Evolutionary conservation across 2,329 filamentous ascomycete species (phyloP).

Genomic region (Phaeosphaeriaceae sp.): DNA sequence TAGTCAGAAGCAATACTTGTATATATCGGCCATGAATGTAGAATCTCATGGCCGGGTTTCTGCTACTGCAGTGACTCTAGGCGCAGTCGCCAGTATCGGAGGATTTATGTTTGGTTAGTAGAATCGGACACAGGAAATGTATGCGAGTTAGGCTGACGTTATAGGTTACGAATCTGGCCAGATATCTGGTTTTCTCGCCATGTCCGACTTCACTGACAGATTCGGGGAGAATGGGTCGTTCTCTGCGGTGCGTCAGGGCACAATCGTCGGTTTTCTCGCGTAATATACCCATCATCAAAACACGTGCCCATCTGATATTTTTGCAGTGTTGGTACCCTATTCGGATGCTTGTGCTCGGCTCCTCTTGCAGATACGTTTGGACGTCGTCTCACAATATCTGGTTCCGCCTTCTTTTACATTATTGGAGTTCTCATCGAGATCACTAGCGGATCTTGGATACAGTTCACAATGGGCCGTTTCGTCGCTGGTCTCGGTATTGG

Average conservation of each 20-base stretch:
- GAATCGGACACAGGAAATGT: no score
- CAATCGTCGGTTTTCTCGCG: constrained; percentile 47
- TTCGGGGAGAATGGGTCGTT: constrained; percentile 45
- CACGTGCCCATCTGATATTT: neutral
- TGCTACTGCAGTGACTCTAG: constrained; percentile 35
- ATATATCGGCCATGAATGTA: no score
- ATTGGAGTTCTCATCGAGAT: constrained; percentile 72
- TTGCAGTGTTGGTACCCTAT: constrained; percentile 69
- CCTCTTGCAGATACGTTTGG: constrained; percentile 68
- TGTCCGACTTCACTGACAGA: constrained; percentile 41
- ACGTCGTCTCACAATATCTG: constrained; percentile 67
- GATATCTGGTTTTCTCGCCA: constrained; percentile 40
- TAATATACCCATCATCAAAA: no score
- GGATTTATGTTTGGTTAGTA: constrained; percentile 44
- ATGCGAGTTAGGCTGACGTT: no score
- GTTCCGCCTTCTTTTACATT: constrained; percentile 67
- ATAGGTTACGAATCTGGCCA: constrained; percentile 21
- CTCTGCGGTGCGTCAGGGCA: constrained; percentile 43
- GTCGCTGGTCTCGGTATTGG: constrained; percentile 72
- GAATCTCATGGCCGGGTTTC: constrained; percentile 34
- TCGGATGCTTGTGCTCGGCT: constrained; percentile 68
- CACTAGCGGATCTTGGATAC: constrained; percentile 66
- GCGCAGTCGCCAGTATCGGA: constrained; percentile 42
- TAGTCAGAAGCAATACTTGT: no score
- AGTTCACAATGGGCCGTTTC: constrained; percentile 69